phyloP scores from a whole-genome alignment of 2,329 filamentous ascomycete genomes.

The Zymoseptoria brevis region DNA sequence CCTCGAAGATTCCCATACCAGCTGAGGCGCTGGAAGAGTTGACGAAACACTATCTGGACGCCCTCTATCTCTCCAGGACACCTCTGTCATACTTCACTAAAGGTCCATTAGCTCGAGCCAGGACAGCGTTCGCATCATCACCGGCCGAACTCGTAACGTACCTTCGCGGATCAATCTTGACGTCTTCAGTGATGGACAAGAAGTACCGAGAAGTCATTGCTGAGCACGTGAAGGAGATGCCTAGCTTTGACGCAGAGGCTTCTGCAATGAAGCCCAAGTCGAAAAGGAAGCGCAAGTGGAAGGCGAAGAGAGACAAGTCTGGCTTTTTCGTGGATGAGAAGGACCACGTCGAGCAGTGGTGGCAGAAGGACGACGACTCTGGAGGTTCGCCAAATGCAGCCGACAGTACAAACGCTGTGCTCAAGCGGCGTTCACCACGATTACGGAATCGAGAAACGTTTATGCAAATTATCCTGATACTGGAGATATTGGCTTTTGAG shows the following conservation, averaged over 20 bases:
- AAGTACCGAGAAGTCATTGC: constrained; percentile 70
- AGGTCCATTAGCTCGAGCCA: constrained; percentile 66
- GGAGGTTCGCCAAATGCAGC: constrained; percentile 24
- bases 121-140: constrained; percentile 59
- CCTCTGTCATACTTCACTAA: constrained; percentile 79
- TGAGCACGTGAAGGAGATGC: constrained; percentile 52
- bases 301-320: constrained; percentile 56
- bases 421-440: constrained; percentile 56
- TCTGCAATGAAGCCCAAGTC: constrained; percentile 22
- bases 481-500: constrained; percentile 69
- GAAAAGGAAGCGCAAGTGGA: constrained; percentile 52
- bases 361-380: constrained; percentile 50
- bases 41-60: constrained; percentile 34
- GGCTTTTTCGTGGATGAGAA: constrained; percentile 63
- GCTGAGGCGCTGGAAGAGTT: constrained; percentile 24
- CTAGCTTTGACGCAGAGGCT: constrained; percentile 9
- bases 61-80: constrained; percentile 50
- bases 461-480: constrained; percentile 68
- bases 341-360: constrained; percentile 60
- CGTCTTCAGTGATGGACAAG: constrained; percentile 59
- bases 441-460: constrained; percentile 70
- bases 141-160: constrained; percentile 60
- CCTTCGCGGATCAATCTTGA: constrained; percentile 41
- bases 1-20: background rate
- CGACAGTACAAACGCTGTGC: constrained; percentile 39